Conservation (phyloP, 306 rosid species). For the Biancaea sappan region DNA sequence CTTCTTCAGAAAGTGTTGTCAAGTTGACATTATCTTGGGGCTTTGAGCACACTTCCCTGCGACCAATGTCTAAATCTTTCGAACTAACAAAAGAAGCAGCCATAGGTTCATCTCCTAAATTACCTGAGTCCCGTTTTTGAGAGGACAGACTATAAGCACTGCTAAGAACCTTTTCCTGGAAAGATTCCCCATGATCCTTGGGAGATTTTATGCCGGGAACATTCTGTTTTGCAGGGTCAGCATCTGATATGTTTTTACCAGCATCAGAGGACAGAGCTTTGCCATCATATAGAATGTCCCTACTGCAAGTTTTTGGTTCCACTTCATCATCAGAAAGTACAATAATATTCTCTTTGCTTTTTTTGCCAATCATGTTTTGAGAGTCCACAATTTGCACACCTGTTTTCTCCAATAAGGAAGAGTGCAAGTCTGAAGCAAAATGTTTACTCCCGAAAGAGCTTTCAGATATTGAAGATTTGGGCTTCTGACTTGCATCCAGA, state of each 20-base stretch:
- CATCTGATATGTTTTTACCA: constrained; percentile 41
- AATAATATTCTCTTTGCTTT: constrained; percentile 41
- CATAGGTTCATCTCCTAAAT: constrained; percentile 39
- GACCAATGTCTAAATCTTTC: constrained; percentile 44
- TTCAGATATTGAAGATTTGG: constrained; percentile 44
- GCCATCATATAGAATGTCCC: constrained; percentile 43
- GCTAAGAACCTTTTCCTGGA: constrained; percentile 45
- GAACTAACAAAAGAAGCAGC: constrained; percentile 41
- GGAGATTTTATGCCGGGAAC: constrained; percentile 42
- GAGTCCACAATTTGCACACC: constrained; percentile 45
- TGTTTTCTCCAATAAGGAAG: constrained; percentile 44
- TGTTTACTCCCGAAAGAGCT: constrained; percentile 39
- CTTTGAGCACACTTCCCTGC: constrained; percentile 48
- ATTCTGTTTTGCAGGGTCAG: constrained; percentile 43
- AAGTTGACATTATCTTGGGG: constrained; percentile 42
- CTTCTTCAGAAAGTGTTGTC: constrained; percentile 45
- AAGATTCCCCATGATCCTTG: constrained; percentile 39
- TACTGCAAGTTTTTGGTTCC: constrained; percentile 39
- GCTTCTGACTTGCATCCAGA: constrained; percentile 38
- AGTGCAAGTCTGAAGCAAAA: constrained; percentile 45
- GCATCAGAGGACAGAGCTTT: constrained; percentile 35
- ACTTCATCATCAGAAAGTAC: constrained; percentile 88
- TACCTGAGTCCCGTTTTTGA: constrained; percentile 42
- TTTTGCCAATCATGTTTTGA: constrained; percentile 33
- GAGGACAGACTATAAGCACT: constrained; percentile 40